Conservation (phyloP, 83 land plant genomes). For the Larix sibirica region DNA sequence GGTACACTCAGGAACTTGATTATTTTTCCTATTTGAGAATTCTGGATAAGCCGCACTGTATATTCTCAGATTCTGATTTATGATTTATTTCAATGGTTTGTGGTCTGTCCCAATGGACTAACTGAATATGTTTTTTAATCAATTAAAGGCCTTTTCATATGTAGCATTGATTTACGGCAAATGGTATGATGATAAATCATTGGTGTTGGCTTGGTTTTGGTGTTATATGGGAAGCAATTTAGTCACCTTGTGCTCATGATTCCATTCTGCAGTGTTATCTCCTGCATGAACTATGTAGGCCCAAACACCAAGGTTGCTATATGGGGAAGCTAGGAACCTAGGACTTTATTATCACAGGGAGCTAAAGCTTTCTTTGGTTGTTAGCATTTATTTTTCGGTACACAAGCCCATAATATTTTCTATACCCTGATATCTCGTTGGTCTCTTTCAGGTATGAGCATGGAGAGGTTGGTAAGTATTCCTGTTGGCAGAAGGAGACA, state of each 20-base stretch:
- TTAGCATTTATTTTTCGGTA: not conserved
- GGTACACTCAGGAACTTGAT: slow-evolving; percentile 22
- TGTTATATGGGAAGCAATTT: not conserved
- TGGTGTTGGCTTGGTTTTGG: not conserved
- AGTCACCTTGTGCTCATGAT: not conserved
- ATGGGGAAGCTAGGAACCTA: not conserved
- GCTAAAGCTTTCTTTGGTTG: not conserved
- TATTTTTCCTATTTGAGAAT: not conserved
- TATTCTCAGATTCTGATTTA: no score
- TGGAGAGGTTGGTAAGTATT: slow-evolving; percentile 47
- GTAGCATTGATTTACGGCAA: not conserved
- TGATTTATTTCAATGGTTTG: not conserved
- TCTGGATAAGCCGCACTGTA: not conserved
- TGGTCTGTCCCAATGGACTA: not conserved
- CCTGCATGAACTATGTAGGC: not conserved
- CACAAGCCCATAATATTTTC: no score
- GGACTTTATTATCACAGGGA: not conserved
- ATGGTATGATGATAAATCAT: not conserved
- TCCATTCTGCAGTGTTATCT: not conserved
- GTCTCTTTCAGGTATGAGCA: slow-evolving; percentile 46
- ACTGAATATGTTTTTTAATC: not conserved
- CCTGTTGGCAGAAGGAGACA: slow-evolving; percentile 57
- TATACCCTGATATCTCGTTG: not conserved
- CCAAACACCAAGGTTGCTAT: not conserved
- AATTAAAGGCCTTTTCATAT: not conserved